Conservation (phyloP, 2,329 filamentous ascomycete genomes). For the Trichoderma aggressivum region DNA sequence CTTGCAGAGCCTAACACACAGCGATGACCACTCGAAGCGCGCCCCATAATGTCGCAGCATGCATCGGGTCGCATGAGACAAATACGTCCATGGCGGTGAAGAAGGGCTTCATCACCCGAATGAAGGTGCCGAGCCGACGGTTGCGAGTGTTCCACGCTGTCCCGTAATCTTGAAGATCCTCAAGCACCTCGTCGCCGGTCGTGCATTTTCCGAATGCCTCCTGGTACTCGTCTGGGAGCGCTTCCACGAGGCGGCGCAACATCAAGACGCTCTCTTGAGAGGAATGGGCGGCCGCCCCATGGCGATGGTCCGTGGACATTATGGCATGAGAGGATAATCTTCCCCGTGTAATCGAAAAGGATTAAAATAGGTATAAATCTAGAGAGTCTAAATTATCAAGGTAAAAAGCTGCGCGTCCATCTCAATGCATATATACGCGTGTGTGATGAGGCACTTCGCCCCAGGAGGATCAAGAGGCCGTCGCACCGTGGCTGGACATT, state of each 20-base stretch:
- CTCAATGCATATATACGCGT: background rate
- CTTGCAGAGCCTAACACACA: background rate
- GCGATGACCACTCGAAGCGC: background rate
- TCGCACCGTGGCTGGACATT: background rate
- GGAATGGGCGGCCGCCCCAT: background rate
- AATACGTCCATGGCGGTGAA: background rate
- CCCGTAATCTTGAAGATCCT: background rate
- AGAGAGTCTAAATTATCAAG: background rate
- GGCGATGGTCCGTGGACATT: background rate
- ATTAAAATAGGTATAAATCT: background rate
- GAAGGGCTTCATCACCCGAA: background rate
- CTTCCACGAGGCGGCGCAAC: background rate
- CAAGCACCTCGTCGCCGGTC: background rate
- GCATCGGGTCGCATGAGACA: background rate
- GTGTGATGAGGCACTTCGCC: background rate
- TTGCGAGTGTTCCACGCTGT: background rate
- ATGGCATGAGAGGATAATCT: background rate
- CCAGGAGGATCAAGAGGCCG: background rate
- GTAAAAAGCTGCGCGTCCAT: background rate
- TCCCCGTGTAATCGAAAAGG: background rate
- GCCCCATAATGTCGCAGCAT: background rate
- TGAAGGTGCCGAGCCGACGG: background rate
- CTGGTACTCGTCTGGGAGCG: background rate
- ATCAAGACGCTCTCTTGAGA: background rate
- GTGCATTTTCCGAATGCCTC: background rate